These are phyloP conservation scores for Panus rudis DNA, from an alignment of 768 basidiomycete species.

Conservation along the genomic window DNA sequence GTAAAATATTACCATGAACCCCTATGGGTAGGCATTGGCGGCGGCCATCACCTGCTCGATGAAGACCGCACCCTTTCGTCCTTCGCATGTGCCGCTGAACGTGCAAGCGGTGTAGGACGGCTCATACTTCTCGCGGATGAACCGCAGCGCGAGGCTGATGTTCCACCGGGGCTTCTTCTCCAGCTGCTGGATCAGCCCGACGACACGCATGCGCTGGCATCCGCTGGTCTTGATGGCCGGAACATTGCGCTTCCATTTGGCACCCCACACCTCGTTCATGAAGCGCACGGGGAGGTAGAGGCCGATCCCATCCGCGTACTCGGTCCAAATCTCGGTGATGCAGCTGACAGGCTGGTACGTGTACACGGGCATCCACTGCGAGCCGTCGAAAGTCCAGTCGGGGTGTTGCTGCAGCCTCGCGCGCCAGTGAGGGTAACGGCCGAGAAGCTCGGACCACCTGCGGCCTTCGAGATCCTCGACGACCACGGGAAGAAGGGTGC, in stretches of 20 bases:
- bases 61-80: too few species aligned
- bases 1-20: too few species aligned
- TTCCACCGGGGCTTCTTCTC: not conserved
- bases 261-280: not conserved
- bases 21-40: too few species aligned
- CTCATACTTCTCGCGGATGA: not conserved
- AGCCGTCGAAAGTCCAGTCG: not conserved
- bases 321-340: not conserved
- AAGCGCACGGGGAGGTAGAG: not conserved
- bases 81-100: too few species aligned
- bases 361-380: not conserved
- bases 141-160: not conserved
- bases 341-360: not conserved
- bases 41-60: too few species aligned
- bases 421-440: too few species aligned
- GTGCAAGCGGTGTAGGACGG: not conserved
- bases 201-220: not conserved
- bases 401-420: too few species aligned
- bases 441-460: too few species aligned
- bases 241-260: not conserved
- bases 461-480: too few species aligned
- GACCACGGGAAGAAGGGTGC: too few species aligned
- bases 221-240: not conserved
- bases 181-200: not conserved
- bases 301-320: not conserved